These are phyloP conservation scores for Noccaea bulbosa DNA, from an alignment of 345 rosid genomes.

Conservation along the genomic window DNA sequence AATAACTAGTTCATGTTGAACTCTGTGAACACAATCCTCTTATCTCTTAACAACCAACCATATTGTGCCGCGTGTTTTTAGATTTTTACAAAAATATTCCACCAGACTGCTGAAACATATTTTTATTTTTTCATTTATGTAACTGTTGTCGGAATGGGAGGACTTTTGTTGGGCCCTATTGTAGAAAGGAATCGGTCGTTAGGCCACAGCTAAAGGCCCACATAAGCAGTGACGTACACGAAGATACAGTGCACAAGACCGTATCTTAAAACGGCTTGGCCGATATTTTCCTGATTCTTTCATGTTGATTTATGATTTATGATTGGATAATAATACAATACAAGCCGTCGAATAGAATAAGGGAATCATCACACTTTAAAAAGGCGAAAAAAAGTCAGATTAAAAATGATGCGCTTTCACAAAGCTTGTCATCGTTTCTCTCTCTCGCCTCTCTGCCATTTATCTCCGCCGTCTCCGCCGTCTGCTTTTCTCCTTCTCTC, in stretches of 20 bases:
- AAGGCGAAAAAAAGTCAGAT: neutral
- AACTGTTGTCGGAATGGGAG: neutral
- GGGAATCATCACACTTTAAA: constrained; percentile 21
- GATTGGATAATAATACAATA: neutral
- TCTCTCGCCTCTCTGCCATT: constrained; percentile 43
- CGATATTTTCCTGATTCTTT: constrained; percentile 3
- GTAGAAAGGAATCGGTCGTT: neutral
- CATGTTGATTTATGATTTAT: neutral
- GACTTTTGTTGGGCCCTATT: constrained; percentile 9
- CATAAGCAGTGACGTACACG: neutral
- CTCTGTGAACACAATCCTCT: constrained; percentile 58
- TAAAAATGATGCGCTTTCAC: constrained; percentile 52
- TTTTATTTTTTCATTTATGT: neutral
- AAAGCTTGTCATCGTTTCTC: constrained; percentile 58
- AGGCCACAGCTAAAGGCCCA: constrained; percentile 31
- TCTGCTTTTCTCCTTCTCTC: constrained; percentile 30
- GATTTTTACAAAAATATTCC: constrained; percentile 13
- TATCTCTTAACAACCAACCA: constrained; percentile 57
- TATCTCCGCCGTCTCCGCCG: constrained; percentile 40
- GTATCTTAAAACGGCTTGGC: neutral
- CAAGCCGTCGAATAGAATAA: constrained; percentile 31
- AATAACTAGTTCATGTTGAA: constrained; percentile 33
- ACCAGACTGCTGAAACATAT: neutral
- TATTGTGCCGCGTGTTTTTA: constrained; percentile 48
- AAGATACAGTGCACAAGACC: neutral